Conservation (phyloP, 2,329 filamentous ascomycete species). For the Albifimbria verrucaria region DNA sequence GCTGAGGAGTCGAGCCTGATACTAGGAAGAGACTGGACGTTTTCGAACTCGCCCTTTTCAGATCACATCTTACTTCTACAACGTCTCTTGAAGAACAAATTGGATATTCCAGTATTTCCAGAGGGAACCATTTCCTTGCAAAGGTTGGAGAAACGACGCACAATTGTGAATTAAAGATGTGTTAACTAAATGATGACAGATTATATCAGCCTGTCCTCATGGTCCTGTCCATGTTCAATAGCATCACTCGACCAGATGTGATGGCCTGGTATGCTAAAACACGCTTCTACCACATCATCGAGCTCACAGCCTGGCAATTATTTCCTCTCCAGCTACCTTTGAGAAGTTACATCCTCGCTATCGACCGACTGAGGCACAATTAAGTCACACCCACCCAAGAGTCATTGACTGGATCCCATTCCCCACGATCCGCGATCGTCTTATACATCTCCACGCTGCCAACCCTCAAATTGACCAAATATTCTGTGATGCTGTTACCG, state of each 20-base stretch:
- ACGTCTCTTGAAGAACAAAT: constrained; percentile 19
- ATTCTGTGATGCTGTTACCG: constrained; percentile 29
- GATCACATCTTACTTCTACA: constrained; percentile 26
- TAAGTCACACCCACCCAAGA: constrained; percentile 17
- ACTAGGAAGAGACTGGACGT: constrained; percentile 19
- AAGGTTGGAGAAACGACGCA: background rate
- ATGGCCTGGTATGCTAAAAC: constrained; percentile 39
- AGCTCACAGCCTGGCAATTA: constrained; percentile 29
- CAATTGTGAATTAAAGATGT: background rate
- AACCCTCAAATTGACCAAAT: constrained; percentile 28
- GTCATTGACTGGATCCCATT: constrained; percentile 30
- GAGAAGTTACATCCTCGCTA: constrained; percentile 23
- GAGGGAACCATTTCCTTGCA: background rate
- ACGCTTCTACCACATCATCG: constrained; percentile 29
- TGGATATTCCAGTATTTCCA: constrained; percentile 11
- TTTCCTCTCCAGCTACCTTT: constrained; percentile 22
- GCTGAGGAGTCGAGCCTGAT: constrained; percentile 15
- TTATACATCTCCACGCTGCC: constrained; percentile 26
- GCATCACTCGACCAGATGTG: constrained; percentile 29
- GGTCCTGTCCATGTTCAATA: constrained; percentile 31
- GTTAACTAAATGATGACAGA: background rate
- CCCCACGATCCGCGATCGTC: constrained; percentile 21
- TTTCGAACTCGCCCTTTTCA: constrained; percentile 27
- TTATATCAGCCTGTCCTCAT: constrained; percentile 24
- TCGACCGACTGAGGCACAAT: constrained; percentile 21